Evolutionary conservation across 2,329 filamentous ascomycete species (phyloP).

Genomic region (Pseudonectria buxi): DNA sequence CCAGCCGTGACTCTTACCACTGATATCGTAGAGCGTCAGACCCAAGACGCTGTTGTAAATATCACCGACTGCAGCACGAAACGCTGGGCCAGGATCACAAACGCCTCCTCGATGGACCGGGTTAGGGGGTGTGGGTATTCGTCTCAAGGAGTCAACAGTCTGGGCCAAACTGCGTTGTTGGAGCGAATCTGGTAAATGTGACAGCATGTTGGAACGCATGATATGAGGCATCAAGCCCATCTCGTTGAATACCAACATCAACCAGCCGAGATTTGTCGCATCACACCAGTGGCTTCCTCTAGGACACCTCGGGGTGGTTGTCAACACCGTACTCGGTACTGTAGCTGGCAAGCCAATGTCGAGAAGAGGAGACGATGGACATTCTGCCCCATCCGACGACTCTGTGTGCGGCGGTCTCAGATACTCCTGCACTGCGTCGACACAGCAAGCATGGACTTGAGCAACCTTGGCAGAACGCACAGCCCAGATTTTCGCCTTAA

Average conservation of each 20-base stretch:
- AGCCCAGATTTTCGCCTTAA: slow-evolving; percentile 43
- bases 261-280: slow-evolving; percentile 46
- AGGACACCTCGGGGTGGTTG: slow-evolving; percentile 39
- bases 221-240: slow-evolving; percentile 37
- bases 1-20: slow-evolving; percentile 43
- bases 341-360: not conserved
- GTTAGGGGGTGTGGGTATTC: slow-evolving; percentile 38
- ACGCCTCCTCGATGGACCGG: slow-evolving; percentile 34
- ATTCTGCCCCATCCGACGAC: slow-evolving; percentile 10
- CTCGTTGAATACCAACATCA: slow-evolving; percentile 45
- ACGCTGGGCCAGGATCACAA: slow-evolving; percentile 43
- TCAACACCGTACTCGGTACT: slow-evolving; percentile 21
- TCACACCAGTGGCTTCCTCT: slow-evolving; percentile 45
- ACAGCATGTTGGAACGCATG: slow-evolving; percentile 25
- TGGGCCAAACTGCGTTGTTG: slow-evolving; percentile 37
- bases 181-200: slow-evolving; percentile 15
- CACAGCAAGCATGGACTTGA: slow-evolving; percentile 42
- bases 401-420: slow-evolving; percentile 25
- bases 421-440: slow-evolving; percentile 39
- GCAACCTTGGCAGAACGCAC: slow-evolving; percentile 43
- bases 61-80: slow-evolving; percentile 41
- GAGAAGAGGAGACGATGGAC: slow-evolving; percentile 13
- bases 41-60: slow-evolving; percentile 46
- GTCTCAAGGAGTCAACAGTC: slow-evolving; percentile 36
- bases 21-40: slow-evolving; percentile 42